Base-by-base conservation (phyloP, 805 yeast genomes). In the Candida caryicola region DNA sequence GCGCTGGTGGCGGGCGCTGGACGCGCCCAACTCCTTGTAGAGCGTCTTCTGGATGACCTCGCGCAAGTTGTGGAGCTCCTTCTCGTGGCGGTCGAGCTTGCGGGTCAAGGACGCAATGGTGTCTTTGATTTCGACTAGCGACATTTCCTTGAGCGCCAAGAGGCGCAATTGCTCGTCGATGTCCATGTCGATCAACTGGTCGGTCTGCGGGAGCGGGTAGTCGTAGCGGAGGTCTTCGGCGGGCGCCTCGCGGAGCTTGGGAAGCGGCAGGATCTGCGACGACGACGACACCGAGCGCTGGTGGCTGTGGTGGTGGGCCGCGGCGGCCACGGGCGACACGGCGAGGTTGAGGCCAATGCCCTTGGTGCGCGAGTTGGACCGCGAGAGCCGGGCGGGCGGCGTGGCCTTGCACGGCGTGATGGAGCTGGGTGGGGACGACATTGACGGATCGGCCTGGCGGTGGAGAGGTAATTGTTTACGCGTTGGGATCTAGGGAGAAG, bases 101-200 rank as follows among this genome's bases (percentile, higher is more conserved):
- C 45, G 48, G 15, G 50, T 54, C 50, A 82, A 41, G 16, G 64
- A 71, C 30, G 71, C 72, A 17, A 81, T 70, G 33, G 67, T 63
- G 46, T 77, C 81, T 45, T 79, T 81, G 30, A 82, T 58, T 47
- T 83, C 89, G 34, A 83, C 72, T 19, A 83, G 64, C 17, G 74
- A 75, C 76, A 81, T 76, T 53, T 84, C 93, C 51, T 81, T 83
- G 29, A 77, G 63, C 0, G 91, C 91, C 31, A 84, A 60, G 6
- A 71, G 61, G 44, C 86, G 69, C 34, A 83, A 59, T 34, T 80
- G 74, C 4, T 73, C 76, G 40, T 77, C 78, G 4, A 81, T 63
- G 29, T 71, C 78, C 4, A 54, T 43, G 3, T 34, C 36, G 6
- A 40, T 34, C 10, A 67, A 50, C 32, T 59, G 59, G 17, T 57